These are phyloP conservation scores for Epichloe hybrida DNA, from an alignment of 2,329 filamentous ascomycete genomes.

Conservation along the genomic window DNA sequence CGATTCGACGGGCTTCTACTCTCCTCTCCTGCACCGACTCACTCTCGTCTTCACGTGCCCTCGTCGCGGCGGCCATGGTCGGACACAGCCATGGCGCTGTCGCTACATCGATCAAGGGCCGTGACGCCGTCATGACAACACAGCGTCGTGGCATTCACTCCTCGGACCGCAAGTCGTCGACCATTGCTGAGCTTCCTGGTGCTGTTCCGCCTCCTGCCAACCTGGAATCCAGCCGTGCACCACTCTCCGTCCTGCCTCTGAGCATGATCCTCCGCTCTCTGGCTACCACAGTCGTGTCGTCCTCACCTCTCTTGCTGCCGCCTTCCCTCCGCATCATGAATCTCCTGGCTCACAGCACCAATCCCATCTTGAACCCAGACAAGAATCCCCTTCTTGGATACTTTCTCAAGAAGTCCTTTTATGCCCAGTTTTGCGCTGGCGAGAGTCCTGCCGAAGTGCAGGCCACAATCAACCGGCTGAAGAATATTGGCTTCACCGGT, in stretches of 20 bases:
- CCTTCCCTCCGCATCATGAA: slow-evolving; percentile 58
- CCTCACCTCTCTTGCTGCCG: slow-evolving; percentile 52
- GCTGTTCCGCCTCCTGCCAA: slow-evolving; percentile 17
- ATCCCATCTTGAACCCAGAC: slow-evolving; percentile 57
- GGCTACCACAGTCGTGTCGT: slow-evolving; percentile 55
- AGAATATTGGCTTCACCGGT: slow-evolving; percentile 64
- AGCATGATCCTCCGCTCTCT: slow-evolving; percentile 55
- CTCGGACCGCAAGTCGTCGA: slow-evolving; percentile 23
- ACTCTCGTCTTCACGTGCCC: not conserved
- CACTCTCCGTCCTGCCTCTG: slow-evolving; percentile 54
- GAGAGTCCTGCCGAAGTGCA: slow-evolving; percentile 57
- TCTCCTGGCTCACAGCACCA: slow-evolving; percentile 55
- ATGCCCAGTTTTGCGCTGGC: slow-evolving; percentile 83
- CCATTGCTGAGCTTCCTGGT: slow-evolving; percentile 19
- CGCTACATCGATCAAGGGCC: not conserved
- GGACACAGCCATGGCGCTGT: not conserved
- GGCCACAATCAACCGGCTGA: slow-evolving; percentile 49
- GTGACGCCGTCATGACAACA: not conserved
- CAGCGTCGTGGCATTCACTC: slow-evolving; percentile 21
- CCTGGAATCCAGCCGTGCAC: slow-evolving; percentile 20
- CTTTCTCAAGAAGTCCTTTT: slow-evolving; percentile 70
- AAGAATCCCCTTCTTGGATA: slow-evolving; percentile 56
- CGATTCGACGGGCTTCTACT: slow-evolving; percentile 4
- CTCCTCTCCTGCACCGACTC: not conserved
- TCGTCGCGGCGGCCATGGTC: slow-evolving; percentile 2